A percentile compares a stretch with the other conserved stretches of the same genome.
Conservation (phyloP, 331 rosid genomes). For the Malus hybrid region DNA sequence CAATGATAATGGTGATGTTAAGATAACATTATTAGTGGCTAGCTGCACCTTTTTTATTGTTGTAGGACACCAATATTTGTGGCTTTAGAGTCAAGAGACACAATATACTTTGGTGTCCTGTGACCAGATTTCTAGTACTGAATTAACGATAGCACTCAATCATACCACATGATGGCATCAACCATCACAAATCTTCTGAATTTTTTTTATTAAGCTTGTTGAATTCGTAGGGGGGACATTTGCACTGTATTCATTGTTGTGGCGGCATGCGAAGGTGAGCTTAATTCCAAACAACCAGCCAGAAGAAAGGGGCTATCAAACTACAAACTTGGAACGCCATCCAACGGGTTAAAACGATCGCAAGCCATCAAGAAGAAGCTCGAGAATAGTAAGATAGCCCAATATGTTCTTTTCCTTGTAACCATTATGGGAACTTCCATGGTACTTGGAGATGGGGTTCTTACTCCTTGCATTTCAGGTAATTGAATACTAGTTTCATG, state of each 20-base stretch:
- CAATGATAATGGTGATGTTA: slow-evolving; percentile 42
- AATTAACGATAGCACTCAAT: too few species aligned
- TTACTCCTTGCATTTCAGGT: neutral
- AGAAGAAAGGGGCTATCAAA: neutral
- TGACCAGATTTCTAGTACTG: too few species aligned
- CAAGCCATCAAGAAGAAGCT: neutral
- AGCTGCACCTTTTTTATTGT: too few species aligned
- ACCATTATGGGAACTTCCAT: neutral
- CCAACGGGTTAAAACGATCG: neutral
- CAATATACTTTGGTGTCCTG: too few species aligned
- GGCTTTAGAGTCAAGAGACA: too few species aligned
- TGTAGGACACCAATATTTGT: too few species aligned
- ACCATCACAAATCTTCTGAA: too few species aligned
- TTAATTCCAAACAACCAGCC: neutral
- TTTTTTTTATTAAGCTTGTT: too few species aligned
- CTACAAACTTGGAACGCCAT: neutral
- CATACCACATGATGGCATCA: too few species aligned
- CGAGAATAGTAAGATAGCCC: neutral
- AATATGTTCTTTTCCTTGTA: neutral
- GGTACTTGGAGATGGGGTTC: neutral
- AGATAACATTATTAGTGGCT: too few species aligned
- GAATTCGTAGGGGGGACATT: slow-evolving; percentile 48
- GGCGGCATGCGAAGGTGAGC: slow-evolving; percentile 43
- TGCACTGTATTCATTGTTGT: slow-evolving; percentile 59
- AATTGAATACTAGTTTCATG: neutral